Conservation (phyloP, 495 filamentous ascomycete genomes). For the Ramalina intermedia region DNA sequence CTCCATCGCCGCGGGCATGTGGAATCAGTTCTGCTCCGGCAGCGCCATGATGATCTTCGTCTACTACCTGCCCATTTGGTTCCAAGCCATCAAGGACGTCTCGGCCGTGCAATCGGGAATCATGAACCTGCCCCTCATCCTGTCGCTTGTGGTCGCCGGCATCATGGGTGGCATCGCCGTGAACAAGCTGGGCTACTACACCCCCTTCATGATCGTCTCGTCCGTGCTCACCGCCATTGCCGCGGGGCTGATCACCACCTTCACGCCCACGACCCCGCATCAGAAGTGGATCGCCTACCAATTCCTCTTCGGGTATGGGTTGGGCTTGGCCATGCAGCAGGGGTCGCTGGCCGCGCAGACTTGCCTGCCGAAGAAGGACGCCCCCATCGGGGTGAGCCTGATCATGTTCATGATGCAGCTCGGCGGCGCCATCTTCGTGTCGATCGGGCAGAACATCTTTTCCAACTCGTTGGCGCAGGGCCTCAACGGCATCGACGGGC, state of each 20-base stretch:
- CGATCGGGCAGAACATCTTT: conserved; percentile 49
- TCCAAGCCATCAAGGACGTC: conserved; percentile 44
- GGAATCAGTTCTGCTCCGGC: conserved; percentile 17
- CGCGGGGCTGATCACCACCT: conserved; percentile 47
- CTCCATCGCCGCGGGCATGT: conserved; percentile 34
- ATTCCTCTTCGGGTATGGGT: conserved; percentile 53
- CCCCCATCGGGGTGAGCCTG: conserved; percentile 46
- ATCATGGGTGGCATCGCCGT: conserved; percentile 38
- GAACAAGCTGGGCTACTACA: conserved; percentile 49
- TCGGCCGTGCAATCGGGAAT: conserved; percentile 24
- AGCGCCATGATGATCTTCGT: conserved; percentile 25
- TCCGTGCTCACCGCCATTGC: conserved; percentile 42
- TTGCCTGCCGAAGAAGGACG: conserved; percentile 38
- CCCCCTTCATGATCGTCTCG: conserved; percentile 41
- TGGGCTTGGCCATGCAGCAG: conserved; percentile 62
- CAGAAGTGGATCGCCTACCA: conserved; percentile 55
- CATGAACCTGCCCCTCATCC: conserved; percentile 28
- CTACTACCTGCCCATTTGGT: conserved; percentile 61
- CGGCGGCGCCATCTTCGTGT: conserved; percentile 51
- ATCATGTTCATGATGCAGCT: conserved; percentile 55
- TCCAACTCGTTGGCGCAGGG: conserved; percentile 40
- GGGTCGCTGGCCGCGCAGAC: conserved; percentile 49
- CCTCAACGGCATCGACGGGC: conserved; percentile 27
- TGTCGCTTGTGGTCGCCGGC: conserved; percentile 30
- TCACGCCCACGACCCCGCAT: conserved; percentile 33